A percentile compares a stretch with the other conserved stretches of the same genome.
These are phyloP conservation scores for Alternaria sp. DNA, from an alignment of 2,329 filamentous ascomycete species.

Conservation along the genomic window DNA sequence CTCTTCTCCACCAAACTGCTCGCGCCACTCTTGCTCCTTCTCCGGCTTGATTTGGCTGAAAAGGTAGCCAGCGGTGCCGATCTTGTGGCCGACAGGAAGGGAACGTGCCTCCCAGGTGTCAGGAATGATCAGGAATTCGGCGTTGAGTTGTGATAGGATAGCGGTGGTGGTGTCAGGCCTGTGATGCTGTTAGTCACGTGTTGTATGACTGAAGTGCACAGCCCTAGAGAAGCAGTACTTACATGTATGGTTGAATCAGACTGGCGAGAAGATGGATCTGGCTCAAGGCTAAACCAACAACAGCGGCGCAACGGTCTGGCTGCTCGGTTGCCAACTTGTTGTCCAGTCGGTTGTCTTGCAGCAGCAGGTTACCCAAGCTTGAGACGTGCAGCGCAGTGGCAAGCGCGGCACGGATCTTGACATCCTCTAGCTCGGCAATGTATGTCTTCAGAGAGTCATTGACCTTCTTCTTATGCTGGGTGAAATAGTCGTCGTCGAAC, in stretches of 20 bases:
- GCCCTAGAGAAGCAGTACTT: conserved; percentile 18
- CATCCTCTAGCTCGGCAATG: conserved; percentile 72
- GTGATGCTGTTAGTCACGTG: conserved; percentile 15
- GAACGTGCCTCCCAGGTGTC: conserved; percentile 50
- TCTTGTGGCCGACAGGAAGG: conserved; percentile 73
- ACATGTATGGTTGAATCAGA: conserved; percentile 83
- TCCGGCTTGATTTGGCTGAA: conserved; percentile 85
- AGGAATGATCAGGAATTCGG: conserved; percentile 66
- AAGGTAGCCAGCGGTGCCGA: conserved; percentile 81
- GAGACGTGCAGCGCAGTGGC: conserved; percentile 73
- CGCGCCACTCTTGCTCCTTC: conserved; percentile 85
- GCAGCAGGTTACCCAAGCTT: conserved; percentile 64
- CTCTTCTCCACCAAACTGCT: conserved; percentile 74
- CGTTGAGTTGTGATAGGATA: conserved; percentile 80
- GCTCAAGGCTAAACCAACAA: conserved; percentile 83
- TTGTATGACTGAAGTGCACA: neutral
- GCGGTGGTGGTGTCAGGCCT: conserved; percentile 61
- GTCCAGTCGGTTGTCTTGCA: conserved; percentile 68
- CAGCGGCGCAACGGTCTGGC: conserved; percentile 67
- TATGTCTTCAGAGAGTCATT: conserved; percentile 74
- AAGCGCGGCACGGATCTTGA: conserved; percentile 74
- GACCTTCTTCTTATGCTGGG: conserved; percentile 65
- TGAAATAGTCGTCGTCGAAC: conserved; percentile 55
- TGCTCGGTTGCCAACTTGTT: conserved; percentile 68
- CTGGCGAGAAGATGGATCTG: conserved; percentile 83